phyloP scores from a whole-genome alignment of 2,329 filamentous ascomycete species.

The Aureobasidium mangrovei region DNA sequence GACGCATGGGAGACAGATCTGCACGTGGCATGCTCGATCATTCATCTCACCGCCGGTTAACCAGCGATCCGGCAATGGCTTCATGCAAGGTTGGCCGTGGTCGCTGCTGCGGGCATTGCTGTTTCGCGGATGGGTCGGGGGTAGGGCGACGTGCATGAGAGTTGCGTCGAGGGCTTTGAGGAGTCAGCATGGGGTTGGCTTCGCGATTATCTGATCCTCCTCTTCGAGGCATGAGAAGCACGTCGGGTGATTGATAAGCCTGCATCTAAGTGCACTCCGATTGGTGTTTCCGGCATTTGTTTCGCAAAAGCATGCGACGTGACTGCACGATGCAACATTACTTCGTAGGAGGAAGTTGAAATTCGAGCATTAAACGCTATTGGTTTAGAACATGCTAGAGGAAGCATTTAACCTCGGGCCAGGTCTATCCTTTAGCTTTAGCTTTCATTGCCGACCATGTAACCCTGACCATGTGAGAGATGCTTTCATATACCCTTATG shows the following conservation, averaged over 20 bases:
- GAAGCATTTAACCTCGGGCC: too few relatives aligned
- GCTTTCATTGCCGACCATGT: too few relatives aligned
- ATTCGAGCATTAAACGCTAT: background rate
- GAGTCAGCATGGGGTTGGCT: background rate
- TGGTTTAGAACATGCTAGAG: background rate
- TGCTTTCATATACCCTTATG: too few relatives aligned
- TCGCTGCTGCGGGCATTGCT: background rate
- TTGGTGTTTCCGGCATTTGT: background rate
- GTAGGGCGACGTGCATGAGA: background rate
- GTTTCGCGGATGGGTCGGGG: conserved; percentile 4
- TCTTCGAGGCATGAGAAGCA: background rate
- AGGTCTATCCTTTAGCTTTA: too few relatives aligned
- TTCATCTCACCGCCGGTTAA: background rate
- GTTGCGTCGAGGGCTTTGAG: background rate
- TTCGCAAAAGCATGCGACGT: background rate
- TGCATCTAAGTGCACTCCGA: background rate
- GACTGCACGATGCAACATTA: background rate
- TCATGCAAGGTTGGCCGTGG: background rate
- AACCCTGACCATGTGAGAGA: too few relatives aligned
- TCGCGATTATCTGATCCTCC: background rate
- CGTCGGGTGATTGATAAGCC: background rate
- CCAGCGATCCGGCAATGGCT: background rate
- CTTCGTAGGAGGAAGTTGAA: background rate
- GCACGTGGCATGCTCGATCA: conserved; percentile 1
- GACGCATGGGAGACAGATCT: background rate